These are phyloP conservation scores for Nepenthes gracilis DNA, from an alignment of 148 eudicot species.

Conservation along the genomic window DNA sequence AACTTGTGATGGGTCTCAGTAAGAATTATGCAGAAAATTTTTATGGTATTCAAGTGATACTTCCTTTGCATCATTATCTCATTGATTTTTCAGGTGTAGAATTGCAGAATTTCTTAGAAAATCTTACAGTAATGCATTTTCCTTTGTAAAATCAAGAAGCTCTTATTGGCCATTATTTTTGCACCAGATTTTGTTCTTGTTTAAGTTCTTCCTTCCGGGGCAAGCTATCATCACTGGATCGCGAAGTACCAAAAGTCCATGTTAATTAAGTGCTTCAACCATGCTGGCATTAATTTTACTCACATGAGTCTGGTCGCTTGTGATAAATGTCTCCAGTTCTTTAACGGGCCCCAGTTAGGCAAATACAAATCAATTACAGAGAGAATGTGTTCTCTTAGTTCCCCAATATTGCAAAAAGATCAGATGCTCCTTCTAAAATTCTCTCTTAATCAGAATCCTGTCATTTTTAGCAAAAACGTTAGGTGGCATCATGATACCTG, in stretches of 20 bases:
- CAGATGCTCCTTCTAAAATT: no score
- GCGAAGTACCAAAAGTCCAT: constrained; percentile 10
- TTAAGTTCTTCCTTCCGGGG: background rate
- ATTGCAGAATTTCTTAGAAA: background rate
- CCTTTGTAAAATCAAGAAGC: background rate
- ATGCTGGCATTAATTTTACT: constrained; percentile 60
- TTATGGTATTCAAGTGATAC: background rate
- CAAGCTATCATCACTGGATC: background rate
- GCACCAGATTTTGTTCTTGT: background rate
- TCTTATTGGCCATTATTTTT: background rate
- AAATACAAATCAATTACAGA: background rate
- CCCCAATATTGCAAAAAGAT: background rate
- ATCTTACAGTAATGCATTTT: background rate
- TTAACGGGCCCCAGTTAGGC: background rate
- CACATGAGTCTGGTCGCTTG: constrained; percentile 70
- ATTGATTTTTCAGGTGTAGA: constrained; percentile 7
- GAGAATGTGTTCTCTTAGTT: background rate
- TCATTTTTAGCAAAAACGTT: no score
- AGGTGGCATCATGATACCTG: no score
- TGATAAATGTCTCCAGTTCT: constrained; percentile 7
- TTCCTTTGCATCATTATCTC: constrained; percentile 14
- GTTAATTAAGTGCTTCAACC: constrained; percentile 8
- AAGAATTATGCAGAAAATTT: constrained; percentile 5
- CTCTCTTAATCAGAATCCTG: no score
- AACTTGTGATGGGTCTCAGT: constrained; percentile 23